phyloP scores from a whole-genome alignment of 169 alveolate species.

The Eimeria acervulina region DNA sequence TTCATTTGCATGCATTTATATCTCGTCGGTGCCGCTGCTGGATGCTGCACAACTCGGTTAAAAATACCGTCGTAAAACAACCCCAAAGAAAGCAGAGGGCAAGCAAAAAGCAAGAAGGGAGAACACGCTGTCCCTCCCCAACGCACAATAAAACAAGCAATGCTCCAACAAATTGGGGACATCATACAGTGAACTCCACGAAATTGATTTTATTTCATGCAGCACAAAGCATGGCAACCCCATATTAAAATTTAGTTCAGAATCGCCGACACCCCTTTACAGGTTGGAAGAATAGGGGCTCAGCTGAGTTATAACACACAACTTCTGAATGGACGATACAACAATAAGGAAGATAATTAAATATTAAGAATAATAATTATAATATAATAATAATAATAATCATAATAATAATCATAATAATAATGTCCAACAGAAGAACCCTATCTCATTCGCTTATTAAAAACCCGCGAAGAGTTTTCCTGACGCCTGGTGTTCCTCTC shows the following conservation, averaged over 20 bases:
- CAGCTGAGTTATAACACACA: background rate
- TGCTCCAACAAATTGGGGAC: slow-evolving; percentile 41
- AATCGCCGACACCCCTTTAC: background rate
- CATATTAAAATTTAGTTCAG: background rate
- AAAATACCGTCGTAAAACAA: slow-evolving; percentile 8
- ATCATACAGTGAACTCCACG: background rate
- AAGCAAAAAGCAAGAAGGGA: slow-evolving; percentile 14
- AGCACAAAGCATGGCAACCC: background rate
- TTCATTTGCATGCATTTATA: background rate
- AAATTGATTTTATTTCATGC: background rate
- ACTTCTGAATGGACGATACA: slow-evolving; percentile 15
- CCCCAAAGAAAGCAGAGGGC: slow-evolving; percentile 21
- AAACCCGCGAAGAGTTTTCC: background rate
- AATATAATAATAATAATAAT: too few relatives aligned
- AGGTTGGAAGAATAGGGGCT: background rate
- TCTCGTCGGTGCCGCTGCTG: background rate
- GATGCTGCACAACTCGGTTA: background rate
- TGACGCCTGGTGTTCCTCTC: background rate
- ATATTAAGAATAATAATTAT: too few relatives aligned
- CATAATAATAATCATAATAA: too few relatives aligned
- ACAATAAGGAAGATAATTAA: background rate
- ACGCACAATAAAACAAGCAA: slow-evolving; percentile 56
- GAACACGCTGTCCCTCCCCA: background rate
- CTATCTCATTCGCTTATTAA: background rate
- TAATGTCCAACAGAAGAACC: background rate